Base-by-base conservation (phyloP, 331 rosid genomes). In the Cydonia oblonga region DNA sequence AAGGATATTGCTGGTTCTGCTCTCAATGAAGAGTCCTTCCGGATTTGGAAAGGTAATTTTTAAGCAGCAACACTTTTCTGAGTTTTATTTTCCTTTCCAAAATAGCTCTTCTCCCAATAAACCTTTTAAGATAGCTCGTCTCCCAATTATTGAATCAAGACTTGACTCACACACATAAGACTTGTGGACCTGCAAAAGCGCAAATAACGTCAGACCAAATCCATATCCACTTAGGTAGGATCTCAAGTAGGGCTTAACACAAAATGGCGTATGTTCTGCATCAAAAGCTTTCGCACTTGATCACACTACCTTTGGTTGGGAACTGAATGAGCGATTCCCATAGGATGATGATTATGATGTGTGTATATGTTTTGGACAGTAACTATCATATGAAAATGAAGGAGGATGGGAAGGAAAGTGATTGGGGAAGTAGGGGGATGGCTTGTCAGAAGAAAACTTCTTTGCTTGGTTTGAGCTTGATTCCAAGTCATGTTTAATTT, bases 1-100 rank as follows among this genome's bases (percentile, higher is more conserved):
- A 88, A 75, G 86, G 86, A 82, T 46, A 83, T 85, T 32, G 96
- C 95, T 4, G 97, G 98, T 67, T 75, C 92, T 40, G 87, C 97
- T 80, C 81, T 93, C 78, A 93, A 89, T 56, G 78, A 87, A 85
- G 88, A 82, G 53, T 81, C 75, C 60, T 87, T 93, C 77, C 76
- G 71, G 80, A 71, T 78, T 67, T 93, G 97, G 98, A 89, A 85
- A 91, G 96, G 98, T 93, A 85, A 79, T 65, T 38, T 38, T 38
- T 38, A 9, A 38, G 42, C 42, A 49, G 54, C 54, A 49, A 49
- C 54, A 18, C 3, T 7, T 3, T 49, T 2, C 20, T 49, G 3
- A 49, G 54, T 10, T 58, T 59, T 2, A 0, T 56, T 56, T 22
- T 0, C 12, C 15, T 56, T 56, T 5, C 61, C 3, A 0, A 20